phyloP scores from a whole-genome alignment of 768 basidiomycete species.

The Scleroderma citrinum region DNA sequence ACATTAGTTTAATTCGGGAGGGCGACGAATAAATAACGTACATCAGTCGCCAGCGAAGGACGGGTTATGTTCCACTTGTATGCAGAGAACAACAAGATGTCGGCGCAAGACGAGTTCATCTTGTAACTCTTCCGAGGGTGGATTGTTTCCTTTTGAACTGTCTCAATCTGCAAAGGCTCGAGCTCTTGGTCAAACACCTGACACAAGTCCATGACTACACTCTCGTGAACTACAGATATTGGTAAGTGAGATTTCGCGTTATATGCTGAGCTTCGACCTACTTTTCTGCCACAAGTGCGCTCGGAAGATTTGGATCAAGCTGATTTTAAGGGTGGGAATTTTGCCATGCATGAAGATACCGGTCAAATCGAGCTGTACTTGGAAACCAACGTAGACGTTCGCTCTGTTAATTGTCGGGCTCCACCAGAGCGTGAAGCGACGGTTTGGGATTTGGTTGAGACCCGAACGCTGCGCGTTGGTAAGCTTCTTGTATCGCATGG shows the following conservation, averaged over 20 bases:
- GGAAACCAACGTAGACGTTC: conserved; percentile 99
- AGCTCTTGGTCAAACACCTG: conserved; percentile 99
- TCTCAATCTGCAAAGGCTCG: conserved; percentile 97
- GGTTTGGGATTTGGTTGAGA: conserved; percentile 96
- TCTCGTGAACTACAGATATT: conserved; percentile 63
- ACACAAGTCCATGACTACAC: conserved; percentile 93
- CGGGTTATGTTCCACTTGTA: conserved; percentile 99
- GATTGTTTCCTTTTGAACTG: conserved; percentile 99
- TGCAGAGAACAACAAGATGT: conserved; percentile 94
- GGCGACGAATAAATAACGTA: conserved; percentile 31
- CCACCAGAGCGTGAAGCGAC: conserved; percentile 99
- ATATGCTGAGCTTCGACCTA: conserved; percentile 36
- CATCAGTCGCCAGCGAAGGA: conserved; percentile 92
- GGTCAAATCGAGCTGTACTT: conserved; percentile 96
- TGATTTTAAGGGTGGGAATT: conserved; percentile 97
- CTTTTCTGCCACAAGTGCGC: conserved; percentile 99
- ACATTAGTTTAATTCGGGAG: neutral
- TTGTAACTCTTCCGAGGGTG: conserved; percentile 99
- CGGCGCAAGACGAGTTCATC: conserved; percentile 99
- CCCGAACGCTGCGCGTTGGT: conserved; percentile 99
- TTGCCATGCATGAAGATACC: conserved; percentile 99
- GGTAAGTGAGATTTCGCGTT: conserved; percentile 11
- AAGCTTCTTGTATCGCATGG: conserved; percentile 92
- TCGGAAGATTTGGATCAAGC: conserved; percentile 99
- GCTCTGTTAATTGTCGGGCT: conserved; percentile 98